Evolutionary conservation across 2,329 filamentous ascomycete species (phyloP), one percentile per base, ranked within the genome.

Genomic region (Trichoderma hamatum): DNA sequence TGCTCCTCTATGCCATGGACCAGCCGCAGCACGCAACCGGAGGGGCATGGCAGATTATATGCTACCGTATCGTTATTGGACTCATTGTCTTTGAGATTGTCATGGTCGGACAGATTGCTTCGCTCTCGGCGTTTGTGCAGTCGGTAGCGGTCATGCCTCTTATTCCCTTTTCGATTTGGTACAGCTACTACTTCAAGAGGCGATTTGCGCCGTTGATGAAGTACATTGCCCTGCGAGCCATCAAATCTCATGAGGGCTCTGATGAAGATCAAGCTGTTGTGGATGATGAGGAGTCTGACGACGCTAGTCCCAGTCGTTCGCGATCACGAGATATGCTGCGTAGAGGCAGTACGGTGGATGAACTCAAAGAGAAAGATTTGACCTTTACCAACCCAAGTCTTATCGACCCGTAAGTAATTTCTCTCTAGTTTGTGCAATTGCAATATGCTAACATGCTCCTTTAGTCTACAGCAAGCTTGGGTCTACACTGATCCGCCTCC

Each of bases 1-100:
- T 99, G 82, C 84, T 99, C 5, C 85, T 99, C 5, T 99, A 99
- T 79, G 94, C 96, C 36, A 99, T 99, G 96, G 94, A 98, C 75
- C 95, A 98, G 78, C 92, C 93, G 19, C 93, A 96, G 76, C 94
- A 97, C 77, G 93, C 94, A 19, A 98, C 95, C 0, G 96, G 96
- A 24, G 90, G 91, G 71, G 94, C 94, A 5, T 99, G 96, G 96
- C 91, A 92, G 60, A 97, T 99, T 86, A 97, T 99, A 71, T 97
- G 94, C 80, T 93, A 96, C 76, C 92, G 96, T 43, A 87, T 97
- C 70, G 88, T 98, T 68, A 83, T 97, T 28, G 96, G 96, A 1
- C 82, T 97, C 11, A 82, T 96, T 3, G 88, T 98, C 52, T 97
- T 97, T 76, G 94, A 99, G 79, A 81, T 97, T 26, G 93, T 96